Evolutionary conservation across 768 basidiomycete genomes (phyloP).

Genomic region (Neoboletus brunneissimus): DNA sequence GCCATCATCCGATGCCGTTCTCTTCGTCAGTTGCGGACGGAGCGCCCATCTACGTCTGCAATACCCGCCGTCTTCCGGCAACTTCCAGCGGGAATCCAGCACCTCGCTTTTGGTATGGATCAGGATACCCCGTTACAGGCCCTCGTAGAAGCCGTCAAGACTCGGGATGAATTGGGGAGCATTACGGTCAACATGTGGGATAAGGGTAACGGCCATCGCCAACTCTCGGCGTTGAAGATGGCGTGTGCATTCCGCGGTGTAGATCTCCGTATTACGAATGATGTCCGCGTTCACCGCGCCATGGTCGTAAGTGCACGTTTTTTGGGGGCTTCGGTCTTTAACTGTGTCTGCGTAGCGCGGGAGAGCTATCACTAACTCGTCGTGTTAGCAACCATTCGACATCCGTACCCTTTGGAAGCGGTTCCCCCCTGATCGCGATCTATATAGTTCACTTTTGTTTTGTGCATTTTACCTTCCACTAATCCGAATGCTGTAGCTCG

Average conservation of each 20-base stretch:
- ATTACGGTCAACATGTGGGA: conserved; percentile 57
- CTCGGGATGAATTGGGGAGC: conserved; percentile 40
- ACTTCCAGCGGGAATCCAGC: conserved; percentile 48
- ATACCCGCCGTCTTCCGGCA: conserved; percentile 43
- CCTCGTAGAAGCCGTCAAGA: conserved; percentile 54
- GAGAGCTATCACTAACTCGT: conserved; percentile 10
- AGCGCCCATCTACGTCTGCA: conserved; percentile 45
- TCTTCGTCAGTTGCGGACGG: conserved; percentile 56
- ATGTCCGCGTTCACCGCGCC: conserved; percentile 52
- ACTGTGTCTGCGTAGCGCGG: conserved; percentile 20
- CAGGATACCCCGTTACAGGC: conserved; percentile 51
- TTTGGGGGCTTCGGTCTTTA: conserved; percentile 11
- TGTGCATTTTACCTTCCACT: conserved; percentile 2
- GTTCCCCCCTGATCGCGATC: not conserved
- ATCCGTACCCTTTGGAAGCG: not conserved
- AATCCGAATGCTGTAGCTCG: conserved; percentile 19
- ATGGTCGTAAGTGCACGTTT: conserved; percentile 42
- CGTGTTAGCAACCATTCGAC: conserved; percentile 18
- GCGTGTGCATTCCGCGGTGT: conserved; percentile 64
- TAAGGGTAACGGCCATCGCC: conserved; percentile 47
- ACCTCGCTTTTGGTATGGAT: conserved; percentile 61
- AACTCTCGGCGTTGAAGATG: conserved; percentile 55
- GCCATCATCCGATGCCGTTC: conserved; percentile 47
- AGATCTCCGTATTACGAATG: conserved; percentile 47
- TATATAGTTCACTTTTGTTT: conserved; percentile 1